Base-by-base conservation (phyloP, 257 asterid genomes). In the Prunella vulgaris region DNA sequence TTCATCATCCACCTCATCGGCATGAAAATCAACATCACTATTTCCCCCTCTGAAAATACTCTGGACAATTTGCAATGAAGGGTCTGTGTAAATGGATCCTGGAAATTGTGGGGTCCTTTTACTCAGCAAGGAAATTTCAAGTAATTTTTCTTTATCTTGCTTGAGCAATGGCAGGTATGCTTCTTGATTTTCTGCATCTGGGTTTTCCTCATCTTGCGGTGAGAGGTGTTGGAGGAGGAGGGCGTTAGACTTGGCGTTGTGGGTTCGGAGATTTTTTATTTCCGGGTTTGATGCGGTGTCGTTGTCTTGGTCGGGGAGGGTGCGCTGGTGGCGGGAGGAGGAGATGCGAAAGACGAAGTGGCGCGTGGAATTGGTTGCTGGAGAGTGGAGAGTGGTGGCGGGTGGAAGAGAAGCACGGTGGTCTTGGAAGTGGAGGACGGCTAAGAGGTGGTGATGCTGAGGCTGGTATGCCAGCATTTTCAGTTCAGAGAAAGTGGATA, bases 91-190 rank as follows among this genome's bases (percentile, higher is more conserved):
- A 46, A 93, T 82, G 25, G 97, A 93, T 6, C 99, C 99, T 1
- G 97, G 97, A 69, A 87, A 93, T 59, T 83, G 90, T 5, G 97
- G 96, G 60, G 86, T 73, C 65, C 89, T 78, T 72, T 84, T 87
- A 9, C 69, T 74, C 5, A 79, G 68, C 63, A 82, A 14, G 2
- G 96, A 84, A 70, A 85, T 73, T 64, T 88, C 86, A 9, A 93
- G 88, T 37, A 88, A 75, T 65, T 77, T 81, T 10, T 84, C 87
- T 49, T 76, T 77, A 57, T 91, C 90, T 65, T 84, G 87, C 56
- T 80, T 44, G 60, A 24, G 78, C 6, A 72, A 69, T 12, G 78
- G 74, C 15, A 76, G 74, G 46, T 25, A 58, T 2, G 28, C 10
- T 48, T 74, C 88, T 30, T 64, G 78, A 7, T 66, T 75, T 63